Conservation (phyloP, 108 stramenopile genomes). For the Cylindrotheca closterium region DNA sequence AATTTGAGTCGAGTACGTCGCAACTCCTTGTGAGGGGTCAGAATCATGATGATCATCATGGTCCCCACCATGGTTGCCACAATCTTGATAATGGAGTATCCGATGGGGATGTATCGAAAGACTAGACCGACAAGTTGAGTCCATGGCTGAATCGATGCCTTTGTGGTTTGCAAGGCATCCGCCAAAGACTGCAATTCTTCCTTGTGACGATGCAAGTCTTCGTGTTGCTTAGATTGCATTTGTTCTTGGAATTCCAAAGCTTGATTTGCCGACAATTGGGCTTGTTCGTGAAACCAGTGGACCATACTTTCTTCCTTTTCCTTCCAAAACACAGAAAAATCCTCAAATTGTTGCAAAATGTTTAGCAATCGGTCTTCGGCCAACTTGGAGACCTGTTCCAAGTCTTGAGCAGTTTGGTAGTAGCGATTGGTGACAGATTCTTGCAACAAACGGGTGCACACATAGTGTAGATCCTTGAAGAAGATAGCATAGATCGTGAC, state of each 20-base stretch:
- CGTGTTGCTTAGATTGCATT: neutral
- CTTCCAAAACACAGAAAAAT: slow-evolving; percentile 12
- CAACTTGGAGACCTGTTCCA: slow-evolving; percentile 16
- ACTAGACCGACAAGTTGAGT: neutral
- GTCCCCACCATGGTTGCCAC: neutral
- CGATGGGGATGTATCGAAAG: neutral
- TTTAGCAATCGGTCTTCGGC: slow-evolving; percentile 12
- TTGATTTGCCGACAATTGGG: neutral
- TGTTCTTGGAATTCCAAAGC: neutral
- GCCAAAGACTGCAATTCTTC: neutral
- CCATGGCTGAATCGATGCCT: neutral
- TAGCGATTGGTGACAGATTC: slow-evolving; percentile 23
- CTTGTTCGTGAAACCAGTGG: neutral
- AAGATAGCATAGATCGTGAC: slow-evolving; percentile 36
- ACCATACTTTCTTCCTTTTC: slow-evolving; percentile 8
- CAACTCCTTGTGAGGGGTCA: neutral
- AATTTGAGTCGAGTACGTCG: neutral
- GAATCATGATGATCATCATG: neutral
- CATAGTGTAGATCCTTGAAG: slow-evolving; percentile 31
- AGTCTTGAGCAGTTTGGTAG: slow-evolving; percentile 17
- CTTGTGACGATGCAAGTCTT: neutral
- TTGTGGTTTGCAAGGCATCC: neutral
- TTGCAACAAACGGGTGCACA: slow-evolving; percentile 35
- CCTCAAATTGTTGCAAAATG: slow-evolving; percentile 19
- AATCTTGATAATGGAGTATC: neutral